These are phyloP conservation scores for Hygrocybe punicea DNA, from an alignment of 768 basidiomycete species.

Conservation along the genomic window DNA sequence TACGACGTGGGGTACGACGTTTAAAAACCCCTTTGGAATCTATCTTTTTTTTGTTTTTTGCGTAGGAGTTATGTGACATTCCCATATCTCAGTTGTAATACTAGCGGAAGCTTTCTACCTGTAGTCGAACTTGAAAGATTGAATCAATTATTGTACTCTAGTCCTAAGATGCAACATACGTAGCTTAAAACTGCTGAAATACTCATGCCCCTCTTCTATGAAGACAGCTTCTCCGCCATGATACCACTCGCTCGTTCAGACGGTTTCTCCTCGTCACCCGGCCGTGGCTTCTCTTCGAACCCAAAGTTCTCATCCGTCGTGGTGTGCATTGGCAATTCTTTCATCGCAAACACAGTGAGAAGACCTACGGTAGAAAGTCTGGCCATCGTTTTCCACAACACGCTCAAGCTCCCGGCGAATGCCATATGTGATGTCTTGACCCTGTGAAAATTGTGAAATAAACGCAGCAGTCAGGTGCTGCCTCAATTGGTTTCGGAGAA, in stretches of 20 bases:
- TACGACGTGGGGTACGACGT: no score
- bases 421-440: slow-evolving; percentile 31
- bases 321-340: slow-evolving; percentile 27
- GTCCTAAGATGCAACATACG: no score
- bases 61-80: no score
- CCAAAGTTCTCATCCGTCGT: slow-evolving; percentile 27
- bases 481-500: slow-evolving; percentile 50
- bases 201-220: no score
- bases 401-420: slow-evolving; percentile 18
- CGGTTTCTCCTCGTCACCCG: neutral
- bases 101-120: no score
- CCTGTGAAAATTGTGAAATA: slow-evolving; percentile 28
- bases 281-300: slow-evolving; percentile 7
- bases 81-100: no score
- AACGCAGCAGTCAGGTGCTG: slow-evolving; percentile 41
- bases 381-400: slow-evolving; percentile 41
- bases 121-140: no score
- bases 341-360: slow-evolving; percentile 29
- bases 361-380: slow-evolving; percentile 35
- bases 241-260: neutral
- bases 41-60: no score
- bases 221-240: neutral
- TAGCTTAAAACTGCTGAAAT: no score
- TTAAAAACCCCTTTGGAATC: no score
- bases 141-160: no score